Evolutionary conservation across 768 basidiomycete species (phyloP).

Genomic region (Russula foetens): DNA sequence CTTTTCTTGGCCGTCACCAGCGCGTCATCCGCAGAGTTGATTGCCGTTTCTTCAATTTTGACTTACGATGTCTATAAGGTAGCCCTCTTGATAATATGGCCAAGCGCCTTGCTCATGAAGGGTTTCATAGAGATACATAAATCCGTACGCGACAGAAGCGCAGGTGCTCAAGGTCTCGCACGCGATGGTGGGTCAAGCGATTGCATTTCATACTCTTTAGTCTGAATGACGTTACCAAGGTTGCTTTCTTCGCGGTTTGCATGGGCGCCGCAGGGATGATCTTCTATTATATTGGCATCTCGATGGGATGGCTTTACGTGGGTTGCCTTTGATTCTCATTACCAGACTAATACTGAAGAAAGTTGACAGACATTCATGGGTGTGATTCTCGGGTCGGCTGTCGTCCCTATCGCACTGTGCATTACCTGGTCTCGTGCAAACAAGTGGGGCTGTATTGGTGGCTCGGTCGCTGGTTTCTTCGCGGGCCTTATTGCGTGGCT

Average conservation of each 20-base stretch:
- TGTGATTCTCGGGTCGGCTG: slow-evolving; percentile 75
- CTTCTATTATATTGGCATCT: slow-evolving; percentile 86
- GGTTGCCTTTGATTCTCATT: slow-evolving; percentile 24
- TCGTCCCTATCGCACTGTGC: slow-evolving; percentile 79
- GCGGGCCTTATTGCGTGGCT: slow-evolving; percentile 79
- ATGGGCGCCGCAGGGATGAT: slow-evolving; percentile 80
- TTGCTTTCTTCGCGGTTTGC: slow-evolving; percentile 60
- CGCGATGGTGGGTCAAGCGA: slow-evolving; percentile 38
- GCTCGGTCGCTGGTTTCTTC: slow-evolving; percentile 59
- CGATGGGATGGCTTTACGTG: slow-evolving; percentile 91
- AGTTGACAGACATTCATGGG: slow-evolving; percentile 72
- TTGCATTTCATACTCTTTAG: neutral
- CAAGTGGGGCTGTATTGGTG: slow-evolving; percentile 75
- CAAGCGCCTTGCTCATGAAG: neutral
- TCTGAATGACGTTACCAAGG: slow-evolving; percentile 30
- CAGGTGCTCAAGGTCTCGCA: slow-evolving; percentile 69
- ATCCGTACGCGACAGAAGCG: slow-evolving; percentile 66
- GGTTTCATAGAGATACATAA: slow-evolving; percentile 57
- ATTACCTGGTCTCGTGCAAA: slow-evolving; percentile 84
- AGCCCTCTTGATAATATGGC: neutral
- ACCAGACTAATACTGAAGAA: neutral
- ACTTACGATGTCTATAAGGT: slow-evolving; percentile 86
- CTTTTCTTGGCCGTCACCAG: slow-evolving; percentile 84
- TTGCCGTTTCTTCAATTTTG: slow-evolving; percentile 77
- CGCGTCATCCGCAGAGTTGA: slow-evolving; percentile 83